Conservation (phyloP, 768 basidiomycete genomes). For the Suillus americanus region DNA sequence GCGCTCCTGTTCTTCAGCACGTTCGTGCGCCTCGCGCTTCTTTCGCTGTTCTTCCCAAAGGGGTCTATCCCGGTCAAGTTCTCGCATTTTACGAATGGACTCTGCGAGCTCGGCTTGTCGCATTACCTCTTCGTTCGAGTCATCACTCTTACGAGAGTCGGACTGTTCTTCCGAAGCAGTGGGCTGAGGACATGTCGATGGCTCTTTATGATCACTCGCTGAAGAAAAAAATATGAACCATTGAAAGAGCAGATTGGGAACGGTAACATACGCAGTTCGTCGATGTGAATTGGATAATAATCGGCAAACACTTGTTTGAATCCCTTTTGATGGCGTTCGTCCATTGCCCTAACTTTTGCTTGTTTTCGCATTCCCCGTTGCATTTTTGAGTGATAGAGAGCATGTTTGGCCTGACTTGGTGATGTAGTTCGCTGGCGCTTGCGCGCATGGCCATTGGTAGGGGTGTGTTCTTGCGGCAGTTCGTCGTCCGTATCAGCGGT, state of each 20-base stretch:
- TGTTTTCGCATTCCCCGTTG: constrained; percentile 44
- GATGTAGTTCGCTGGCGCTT: constrained; percentile 57
- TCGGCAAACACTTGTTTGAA: constrained; percentile 35
- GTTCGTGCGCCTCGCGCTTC: constrained; percentile 43
- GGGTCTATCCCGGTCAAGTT: constrained; percentile 63
- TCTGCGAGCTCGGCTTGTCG: constrained; percentile 52
- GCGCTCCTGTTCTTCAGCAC: constrained; percentile 41
- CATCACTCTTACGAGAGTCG: background rate
- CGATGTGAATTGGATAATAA: constrained; percentile 19
- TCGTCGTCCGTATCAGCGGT: constrained; percentile 31
- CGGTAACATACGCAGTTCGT: constrained; percentile 29
- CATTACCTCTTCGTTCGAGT: constrained; percentile 35
- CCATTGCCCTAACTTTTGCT: constrained; percentile 38
- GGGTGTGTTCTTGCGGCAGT: constrained; percentile 32
- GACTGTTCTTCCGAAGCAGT: constrained; percentile 8
- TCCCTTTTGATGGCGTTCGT: constrained; percentile 37
- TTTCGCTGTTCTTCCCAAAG: constrained; percentile 58
- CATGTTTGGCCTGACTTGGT: constrained; percentile 40
- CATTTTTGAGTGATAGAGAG: constrained; percentile 34
- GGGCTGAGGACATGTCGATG: background rate
- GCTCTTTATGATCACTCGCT: background rate
- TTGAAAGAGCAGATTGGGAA: background rate
- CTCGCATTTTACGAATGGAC: constrained; percentile 65
- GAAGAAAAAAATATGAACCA: background rate
- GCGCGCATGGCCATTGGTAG: constrained; percentile 25